Percentiles rank a stretch among this genome's conserved stretches.
These are phyloP conservation scores for Chlamydomonas sp. DNA, from an alignment of 139 green algal genomes.

Conservation along the genomic window DNA sequence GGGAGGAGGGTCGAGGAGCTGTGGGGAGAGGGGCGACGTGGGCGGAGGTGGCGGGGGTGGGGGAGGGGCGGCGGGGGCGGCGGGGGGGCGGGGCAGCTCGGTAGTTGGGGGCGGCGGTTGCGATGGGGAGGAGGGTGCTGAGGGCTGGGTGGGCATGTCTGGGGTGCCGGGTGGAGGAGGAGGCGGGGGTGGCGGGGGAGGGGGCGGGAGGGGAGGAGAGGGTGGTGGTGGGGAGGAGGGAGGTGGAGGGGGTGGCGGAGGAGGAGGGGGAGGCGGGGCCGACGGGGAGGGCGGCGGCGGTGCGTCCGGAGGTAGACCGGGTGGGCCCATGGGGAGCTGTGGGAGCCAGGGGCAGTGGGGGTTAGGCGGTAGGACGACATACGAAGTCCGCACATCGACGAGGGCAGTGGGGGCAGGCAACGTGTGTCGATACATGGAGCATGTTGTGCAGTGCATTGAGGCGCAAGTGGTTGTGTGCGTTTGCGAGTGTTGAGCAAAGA, in stretches of 20 bases:
- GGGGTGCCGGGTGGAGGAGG: neutral
- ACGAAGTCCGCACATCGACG: no score
- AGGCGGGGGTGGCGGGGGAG: neutral
- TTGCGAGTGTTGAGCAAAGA: no score
- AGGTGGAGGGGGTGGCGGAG: neutral
- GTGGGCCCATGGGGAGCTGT: no score
- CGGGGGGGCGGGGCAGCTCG: neutral
- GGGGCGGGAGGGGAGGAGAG: neutral
- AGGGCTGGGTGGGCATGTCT: neutral
- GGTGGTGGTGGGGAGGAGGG: neutral
- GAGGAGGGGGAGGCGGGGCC: neutral
- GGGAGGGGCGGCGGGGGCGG: conserved; percentile 8
- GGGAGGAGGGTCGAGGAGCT: neutral
- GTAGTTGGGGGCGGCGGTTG: neutral
- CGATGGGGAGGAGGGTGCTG: neutral
- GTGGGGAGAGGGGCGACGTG: neutral
- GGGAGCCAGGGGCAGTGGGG: no score
- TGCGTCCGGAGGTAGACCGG: neutral
- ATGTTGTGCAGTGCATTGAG: no score
- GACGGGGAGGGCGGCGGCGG: neutral
- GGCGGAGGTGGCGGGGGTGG: neutral
- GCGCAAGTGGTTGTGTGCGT: no score
- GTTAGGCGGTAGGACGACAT: no score
- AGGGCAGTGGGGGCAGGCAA: no score
- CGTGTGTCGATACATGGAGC: no score